A percentile compares a stretch with the other conserved stretches of the same genome.
Conservation (phyloP, 306 rosid genomes). For the Glycine soja region DNA sequence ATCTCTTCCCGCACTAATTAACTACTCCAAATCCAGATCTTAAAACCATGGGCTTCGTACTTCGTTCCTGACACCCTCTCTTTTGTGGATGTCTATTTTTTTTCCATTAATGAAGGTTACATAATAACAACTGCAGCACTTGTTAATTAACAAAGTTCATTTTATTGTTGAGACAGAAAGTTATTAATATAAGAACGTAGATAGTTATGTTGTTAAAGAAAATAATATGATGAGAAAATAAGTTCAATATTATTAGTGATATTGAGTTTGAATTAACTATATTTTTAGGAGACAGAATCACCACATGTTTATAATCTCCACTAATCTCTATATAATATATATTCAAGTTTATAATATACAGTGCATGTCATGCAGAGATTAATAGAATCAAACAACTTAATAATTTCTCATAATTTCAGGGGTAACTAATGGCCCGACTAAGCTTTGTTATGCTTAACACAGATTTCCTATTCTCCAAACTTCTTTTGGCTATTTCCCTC, state of each 20-base stretch:
- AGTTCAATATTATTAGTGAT: not conserved
- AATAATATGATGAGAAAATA: not conserved
- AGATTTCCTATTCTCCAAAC: conserved; percentile 52
- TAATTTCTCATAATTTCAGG: conserved; percentile 33
- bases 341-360: not conserved
- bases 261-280: not conserved
- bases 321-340: not conserved
- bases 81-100: too few relatives aligned
- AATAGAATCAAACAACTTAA: not conserved
- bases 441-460: conserved; percentile 38
- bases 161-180: not conserved
- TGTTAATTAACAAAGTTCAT: not conserved
- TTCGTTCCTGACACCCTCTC: not conserved
- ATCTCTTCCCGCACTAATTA: too few relatives aligned
- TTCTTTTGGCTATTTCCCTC: conserved; percentile 68
- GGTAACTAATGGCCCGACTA: conserved; percentile 59
- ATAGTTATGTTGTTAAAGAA: not conserved
- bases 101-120: too few relatives aligned
- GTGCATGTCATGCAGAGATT: not conserved
- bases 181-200: not conserved
- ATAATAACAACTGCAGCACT: not conserved
- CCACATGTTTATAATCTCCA: not conserved
- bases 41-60: not conserved
- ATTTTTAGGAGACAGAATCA: not conserved
- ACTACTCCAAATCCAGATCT: not conserved